Base-by-base conservation (phyloP, 805 yeast species). In the Tetrapisispora arboricola region DNA sequence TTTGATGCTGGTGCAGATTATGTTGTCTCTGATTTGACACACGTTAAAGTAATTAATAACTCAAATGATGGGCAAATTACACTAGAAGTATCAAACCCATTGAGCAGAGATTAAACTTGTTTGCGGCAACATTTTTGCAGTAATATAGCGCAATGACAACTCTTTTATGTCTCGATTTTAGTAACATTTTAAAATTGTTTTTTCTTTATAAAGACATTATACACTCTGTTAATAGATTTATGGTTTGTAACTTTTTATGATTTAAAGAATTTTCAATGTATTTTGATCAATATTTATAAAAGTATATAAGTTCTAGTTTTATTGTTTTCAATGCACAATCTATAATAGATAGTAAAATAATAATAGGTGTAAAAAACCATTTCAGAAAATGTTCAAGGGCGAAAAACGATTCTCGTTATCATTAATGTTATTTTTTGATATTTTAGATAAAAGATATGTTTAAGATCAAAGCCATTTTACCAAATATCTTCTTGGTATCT, bases 401-500 rank as follows among this genome's bases (percentile, higher is more conserved):
- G n/a, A n/a, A n/a, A n/a, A n/a, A n/a, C n/a, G n/a, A n/a, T n/a
- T n/a, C n/a, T n/a, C n/a, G n/a, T n/a, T n/a, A n/a, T n/a, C n/a
- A n/a, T n/a, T n/a, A n/a, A n/a, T n/a, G n/a, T n/a, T n/a, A n/a
- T n/a, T n/a, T 15, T 33, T 24, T 7, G 18, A n/a, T 34, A 9
- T 22, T 22, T 6, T 3, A 25, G 20, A 18, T 7, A 20, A 17
- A 18, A 6, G 16, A 17, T 16, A 34, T 9, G 18, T 7, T 13
- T 18, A 8, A 3, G 5, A 2, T 24, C 7, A 5, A 7, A 20
- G 20, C 6, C 44, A 36, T 22, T 19, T 66, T 68, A 90, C 98
- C 98, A 90, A 12, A 90, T 95, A 71, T 90, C 98, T 66, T 92
- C 97, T 67, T 90, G 98, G 63, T 87, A 90, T 64, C 81, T 77